Evolutionary conservation across 2,329 filamentous ascomycete genomes (phyloP).

Genomic region (Onygena corvina): DNA sequence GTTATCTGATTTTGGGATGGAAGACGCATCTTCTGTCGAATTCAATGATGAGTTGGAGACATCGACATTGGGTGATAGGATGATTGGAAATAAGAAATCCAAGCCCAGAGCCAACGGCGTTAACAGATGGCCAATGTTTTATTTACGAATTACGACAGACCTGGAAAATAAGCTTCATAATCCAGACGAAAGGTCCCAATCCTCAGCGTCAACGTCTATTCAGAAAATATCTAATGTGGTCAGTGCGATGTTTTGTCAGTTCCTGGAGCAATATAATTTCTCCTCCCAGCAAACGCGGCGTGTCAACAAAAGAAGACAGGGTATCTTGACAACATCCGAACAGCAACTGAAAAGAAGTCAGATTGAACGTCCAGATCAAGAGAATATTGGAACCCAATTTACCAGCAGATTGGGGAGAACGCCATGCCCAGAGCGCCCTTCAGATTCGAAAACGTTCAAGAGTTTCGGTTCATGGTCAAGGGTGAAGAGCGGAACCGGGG

Average conservation of each 20-base stretch:
- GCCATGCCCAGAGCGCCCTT: too few species aligned
- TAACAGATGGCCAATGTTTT: slow-evolving; percentile 84
- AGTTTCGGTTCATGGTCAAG: slow-evolving; percentile 32
- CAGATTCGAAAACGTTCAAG: not conserved
- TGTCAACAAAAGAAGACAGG: not conserved
- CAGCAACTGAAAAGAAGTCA: not conserved
- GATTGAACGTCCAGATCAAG: not conserved
- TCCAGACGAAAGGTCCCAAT: slow-evolving; percentile 26
- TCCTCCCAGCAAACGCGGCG: slow-evolving; percentile 16
- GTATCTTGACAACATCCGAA: not conserved
- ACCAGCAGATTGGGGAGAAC: not conserved
- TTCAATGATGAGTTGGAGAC: slow-evolving; percentile 28
- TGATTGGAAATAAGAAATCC: slow-evolving; percentile 27
- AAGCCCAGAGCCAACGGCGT: slow-evolving; percentile 48
- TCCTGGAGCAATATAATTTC: slow-evolving; percentile 62
- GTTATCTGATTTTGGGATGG: slow-evolving; percentile 63
- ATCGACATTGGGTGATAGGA: not conserved
- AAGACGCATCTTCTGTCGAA: slow-evolving; percentile 29
- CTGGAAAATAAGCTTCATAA: not conserved
- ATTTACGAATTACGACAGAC: slow-evolving; percentile 45
- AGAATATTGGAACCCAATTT: not conserved
- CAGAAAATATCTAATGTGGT: slow-evolving; percentile 52
- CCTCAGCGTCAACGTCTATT: slow-evolving; percentile 37
- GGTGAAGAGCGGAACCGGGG: slow-evolving; percentile 27
- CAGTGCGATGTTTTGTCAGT: slow-evolving; percentile 56